Conservation (phyloP, 495 filamentous ascomycete species). For the Penicillium canariense region DNA sequence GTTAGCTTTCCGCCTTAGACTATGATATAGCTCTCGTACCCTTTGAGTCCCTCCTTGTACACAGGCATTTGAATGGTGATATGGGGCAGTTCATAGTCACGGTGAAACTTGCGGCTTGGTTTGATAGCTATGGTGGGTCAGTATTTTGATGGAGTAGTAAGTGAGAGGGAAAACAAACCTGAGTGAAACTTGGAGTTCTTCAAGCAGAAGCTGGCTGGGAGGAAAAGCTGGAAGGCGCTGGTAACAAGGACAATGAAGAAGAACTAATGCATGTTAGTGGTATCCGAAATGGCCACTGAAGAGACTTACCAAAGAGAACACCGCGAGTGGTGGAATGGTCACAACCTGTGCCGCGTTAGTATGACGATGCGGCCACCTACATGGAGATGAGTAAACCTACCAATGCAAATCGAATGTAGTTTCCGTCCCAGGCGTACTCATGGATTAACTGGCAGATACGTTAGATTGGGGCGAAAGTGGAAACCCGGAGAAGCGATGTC, state of each 20-base stretch:
- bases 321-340: conserved; percentile 30
- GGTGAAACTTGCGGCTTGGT: conserved; percentile 9
- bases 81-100: conserved; percentile 15
- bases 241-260: conserved; percentile 24
- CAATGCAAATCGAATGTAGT: conserved; percentile 18
- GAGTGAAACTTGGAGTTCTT: conserved; percentile 20
- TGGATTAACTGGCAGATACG: conserved; percentile 16
- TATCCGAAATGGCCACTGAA: background rate
- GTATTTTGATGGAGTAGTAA: background rate
- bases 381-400: conserved; percentile 16
- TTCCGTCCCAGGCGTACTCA: conserved; percentile 19
- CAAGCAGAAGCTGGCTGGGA: conserved; percentile 12
- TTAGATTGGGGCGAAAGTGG: background rate
- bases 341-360: conserved; percentile 19
- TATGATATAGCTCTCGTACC: conserved; percentile 4
- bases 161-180: background rate
- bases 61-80: conserved; percentile 68
- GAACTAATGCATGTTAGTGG: conserved; percentile 8
- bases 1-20: background rate
- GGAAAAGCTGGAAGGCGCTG: conserved; percentile 17
- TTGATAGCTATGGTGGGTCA: conserved; percentile 1
- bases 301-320: conserved; percentile 28
- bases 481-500: background rate
- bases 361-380: conserved; percentile 4
- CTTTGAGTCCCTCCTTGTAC: conserved; percentile 67